These are phyloP conservation scores for Gracilaria gracilis DNA, from an alignment of 23 red algal genomes.

Conservation along the genomic window DNA sequence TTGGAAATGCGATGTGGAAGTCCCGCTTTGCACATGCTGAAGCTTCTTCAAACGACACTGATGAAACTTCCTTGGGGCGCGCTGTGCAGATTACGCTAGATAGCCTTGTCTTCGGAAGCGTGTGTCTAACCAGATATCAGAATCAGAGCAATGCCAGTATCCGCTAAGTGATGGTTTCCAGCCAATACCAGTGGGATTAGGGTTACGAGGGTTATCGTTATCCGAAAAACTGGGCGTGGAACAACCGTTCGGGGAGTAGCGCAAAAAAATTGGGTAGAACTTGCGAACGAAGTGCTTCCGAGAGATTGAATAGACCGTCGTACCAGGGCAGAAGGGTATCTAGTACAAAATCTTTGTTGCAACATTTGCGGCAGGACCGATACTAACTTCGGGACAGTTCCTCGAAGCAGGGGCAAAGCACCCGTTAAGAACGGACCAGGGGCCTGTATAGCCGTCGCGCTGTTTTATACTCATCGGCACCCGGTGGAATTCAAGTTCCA, in stretches of 20 bases:
- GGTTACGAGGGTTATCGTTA: not conserved
- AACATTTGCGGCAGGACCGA: too few species aligned
- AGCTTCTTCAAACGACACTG: not conserved
- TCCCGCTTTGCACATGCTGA: constrained; percentile 10
- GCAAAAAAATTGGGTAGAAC: not conserved
- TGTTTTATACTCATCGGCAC: too few species aligned
- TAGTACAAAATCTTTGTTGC: too few species aligned
- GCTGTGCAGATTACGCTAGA: not conserved
- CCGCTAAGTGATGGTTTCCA: not conserved
- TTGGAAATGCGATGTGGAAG: constrained; percentile 5
- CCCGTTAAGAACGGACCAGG: too few species aligned
- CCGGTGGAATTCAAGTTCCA: not conserved
- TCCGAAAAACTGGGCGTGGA: not conserved
- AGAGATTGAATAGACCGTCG: not conserved
- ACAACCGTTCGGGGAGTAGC: not conserved
- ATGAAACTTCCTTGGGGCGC: not conserved
- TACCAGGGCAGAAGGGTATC: too few species aligned
- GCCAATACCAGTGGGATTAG: not conserved
- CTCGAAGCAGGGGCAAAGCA: too few species aligned
- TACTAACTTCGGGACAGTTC: too few species aligned
- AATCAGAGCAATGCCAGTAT: too few species aligned
- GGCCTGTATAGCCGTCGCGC: too few species aligned
- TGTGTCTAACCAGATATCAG: not conserved
- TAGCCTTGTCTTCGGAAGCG: not conserved
- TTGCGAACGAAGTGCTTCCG: too few species aligned